A percentile compares a stretch with the other conserved stretches of the same genome.
These are phyloP conservation scores for Neurospora sp. DNA, from an alignment of 495 filamentous ascomycete species.

Conservation along the genomic window DNA sequence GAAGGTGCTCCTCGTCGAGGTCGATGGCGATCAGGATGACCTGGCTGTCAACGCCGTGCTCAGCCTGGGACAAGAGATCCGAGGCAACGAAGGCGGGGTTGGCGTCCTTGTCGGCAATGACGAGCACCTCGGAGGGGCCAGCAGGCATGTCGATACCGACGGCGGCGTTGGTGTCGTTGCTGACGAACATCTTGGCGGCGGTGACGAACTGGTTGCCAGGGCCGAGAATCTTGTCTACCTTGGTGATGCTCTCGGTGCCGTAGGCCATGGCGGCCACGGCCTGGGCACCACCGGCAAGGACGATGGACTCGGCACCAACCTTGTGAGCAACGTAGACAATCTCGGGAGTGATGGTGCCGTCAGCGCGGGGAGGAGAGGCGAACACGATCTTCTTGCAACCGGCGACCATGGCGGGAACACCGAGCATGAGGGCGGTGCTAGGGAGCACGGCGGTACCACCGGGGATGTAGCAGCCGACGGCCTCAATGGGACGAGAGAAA, in stretches of 20 bases:
- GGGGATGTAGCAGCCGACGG: constrained; percentile 89
- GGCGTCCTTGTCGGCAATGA: constrained; percentile 81
- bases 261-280: constrained; percentile 87
- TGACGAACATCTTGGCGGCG: constrained; percentile 93
- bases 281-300: constrained; percentile 90
- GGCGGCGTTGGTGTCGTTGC: constrained; percentile 88
- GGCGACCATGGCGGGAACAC: constrained; percentile 93
- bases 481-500: constrained; percentile 84
- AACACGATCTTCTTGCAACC: constrained; percentile 94
- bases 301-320: constrained; percentile 87
- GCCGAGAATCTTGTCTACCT: constrained; percentile 98
- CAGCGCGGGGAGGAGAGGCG: constrained; percentile 79
- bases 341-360: constrained; percentile 88
- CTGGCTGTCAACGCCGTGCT: constrained; percentile 92
- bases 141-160: constrained; percentile 99
- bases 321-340: constrained; percentile 98
- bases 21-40: constrained; percentile 85
- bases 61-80: constrained; percentile 88
- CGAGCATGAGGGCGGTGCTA: constrained; percentile 93
- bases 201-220: constrained; percentile 99
- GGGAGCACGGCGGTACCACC: constrained; percentile 94
- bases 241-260: constrained; percentile 73
- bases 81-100: constrained; percentile 94
- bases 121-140: constrained; percentile 90
- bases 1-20: constrained; percentile 57